A percentile compares a stretch with the other conserved stretches of the same genome.
Evolutionary conservation across 306 rosid species (phyloP).

Genomic region (Sicyos edulis): DNA sequence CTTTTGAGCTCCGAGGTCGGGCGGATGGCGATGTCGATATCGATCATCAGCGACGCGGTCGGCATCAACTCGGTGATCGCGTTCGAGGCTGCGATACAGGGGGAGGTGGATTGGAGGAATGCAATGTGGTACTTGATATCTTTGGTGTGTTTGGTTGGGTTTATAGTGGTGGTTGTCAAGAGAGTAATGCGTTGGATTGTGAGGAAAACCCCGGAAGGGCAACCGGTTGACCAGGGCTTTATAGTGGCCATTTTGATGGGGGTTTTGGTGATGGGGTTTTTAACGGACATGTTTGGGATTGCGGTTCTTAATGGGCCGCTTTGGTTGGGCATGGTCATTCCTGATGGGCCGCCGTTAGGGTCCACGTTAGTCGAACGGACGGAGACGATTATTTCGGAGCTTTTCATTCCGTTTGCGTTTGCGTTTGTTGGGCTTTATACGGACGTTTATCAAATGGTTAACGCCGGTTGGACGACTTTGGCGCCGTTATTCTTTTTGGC

Average conservation of each 20-base stretch:
- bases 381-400: slow-evolving; percentile 35
- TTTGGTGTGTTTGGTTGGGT: not conserved
- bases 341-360: slow-evolving; percentile 75
- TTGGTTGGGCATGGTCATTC: slow-evolving; percentile 56
- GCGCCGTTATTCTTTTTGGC: slow-evolving; percentile 41
- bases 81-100: slow-evolving; percentile 53
- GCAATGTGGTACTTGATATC: slow-evolving; percentile 45
- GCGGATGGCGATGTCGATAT: slow-evolving; percentile 33
- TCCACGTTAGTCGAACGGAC: slow-evolving; percentile 35
- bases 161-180: slow-evolving; percentile 23
- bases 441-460: slow-evolving; percentile 34
- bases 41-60: slow-evolving; percentile 41
- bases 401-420: slow-evolving; percentile 58
- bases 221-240: slow-evolving; percentile 30
- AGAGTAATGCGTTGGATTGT: slow-evolving; percentile 33
- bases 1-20: slow-evolving; percentile 73
- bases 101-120: slow-evolving; percentile 7
- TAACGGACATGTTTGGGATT: slow-evolving; percentile 52
- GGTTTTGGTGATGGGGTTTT: slow-evolving; percentile 37
- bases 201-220: slow-evolving; percentile 41
- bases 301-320: slow-evolving; percentile 55
- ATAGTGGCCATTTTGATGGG: slow-evolving; percentile 36
- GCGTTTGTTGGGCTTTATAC: slow-evolving; percentile 39
- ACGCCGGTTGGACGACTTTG: slow-evolving; percentile 35
- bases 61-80: slow-evolving; percentile 21